Base-by-base conservation (phyloP, 208 protist genomes). In the Novymonas esmeraldas region DNA sequence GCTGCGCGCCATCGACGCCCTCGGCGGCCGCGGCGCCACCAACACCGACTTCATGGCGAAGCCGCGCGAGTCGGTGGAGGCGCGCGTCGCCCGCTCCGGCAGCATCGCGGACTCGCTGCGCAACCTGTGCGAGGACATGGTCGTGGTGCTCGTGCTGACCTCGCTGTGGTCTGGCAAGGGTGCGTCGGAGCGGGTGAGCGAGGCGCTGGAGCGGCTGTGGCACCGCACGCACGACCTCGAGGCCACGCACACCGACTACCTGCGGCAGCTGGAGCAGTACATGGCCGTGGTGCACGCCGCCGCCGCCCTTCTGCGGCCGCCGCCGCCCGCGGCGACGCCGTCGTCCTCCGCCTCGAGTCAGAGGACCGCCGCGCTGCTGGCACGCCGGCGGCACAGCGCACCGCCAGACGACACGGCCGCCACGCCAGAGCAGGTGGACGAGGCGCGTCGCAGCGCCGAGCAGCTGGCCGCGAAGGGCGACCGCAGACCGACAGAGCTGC, bases 91-190 rank as follows among this genome's bases (percentile, higher is more conserved):
- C 26, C 72, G 67, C 13, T 73, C 63, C 9, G 28, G 34, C 22
- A 42, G 48, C 29, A 70, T 82, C 28, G 63, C 63, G 0, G 48
- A 62, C 29, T 34, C 61, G 0, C 67, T 82, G 41, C 63, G 57
- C 18, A 62, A 71, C 63, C 54, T 86, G 14, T 81, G 81, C 64
- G 81, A 86, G 42, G 73, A 80, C 49, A 61, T 86, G 49, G 56
- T 80, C 14, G 81, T 76, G 7, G 81, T 80, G 46, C 70, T 82
- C 4, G 76, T 82, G 26, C 65, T 78, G 16, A 71, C 81, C 2
- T 80, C 77, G 13, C 29, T 80, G 28, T 86, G 76, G 77, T 87
- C 81, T 0, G 50, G 64, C 26, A 55, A 76, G n/a, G 69, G 76
- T 0, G 64, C 54, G 0, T 64, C 39, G 18, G 77, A 74, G 60